Base-by-base conservation (phyloP, 2,329 filamentous ascomycete genomes). In the Sphaerulina musiva region DNA sequence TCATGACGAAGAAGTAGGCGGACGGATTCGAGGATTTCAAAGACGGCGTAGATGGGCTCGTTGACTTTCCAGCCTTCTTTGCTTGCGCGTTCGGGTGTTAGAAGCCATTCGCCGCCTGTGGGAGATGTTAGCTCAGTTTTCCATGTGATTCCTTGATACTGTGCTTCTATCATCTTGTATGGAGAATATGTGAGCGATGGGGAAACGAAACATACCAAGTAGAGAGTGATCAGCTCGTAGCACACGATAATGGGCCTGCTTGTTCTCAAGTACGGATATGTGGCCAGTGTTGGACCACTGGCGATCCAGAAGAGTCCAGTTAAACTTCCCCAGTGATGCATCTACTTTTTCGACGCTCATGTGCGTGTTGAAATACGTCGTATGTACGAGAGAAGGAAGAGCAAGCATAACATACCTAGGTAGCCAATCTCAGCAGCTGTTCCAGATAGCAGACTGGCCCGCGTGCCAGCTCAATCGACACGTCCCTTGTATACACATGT, bases 41-140 rank as follows among this genome's bases (percentile, higher is more conserved):
- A 98, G n/a, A 97, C 86, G 8, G 89, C 86, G 68, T 97, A 98
- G 53, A 98, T 89, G 0, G 92, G 89, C 71, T 98, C 93, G 9
- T 82, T 81, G 14, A 89, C 74, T 43, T 79, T 70, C 62, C 77
- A 73, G 44, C 72, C 74, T 56, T 72, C 67, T 39, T 63, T 59
- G 23, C 50, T 53, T 26, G 63, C 62, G 31, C 74, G 58, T 45
- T 68, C 56, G 1, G 70, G 68, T 1, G 78, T 80, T 68, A 84
- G 70, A 10, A 85, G 79, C 92, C 92, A 98, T 71, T 96, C 87
- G 36, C 93, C 93, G 40, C 93, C 93, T 17, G 40, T 31, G 23
- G 39, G 41, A 17, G 14, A 17, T 8, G 20, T 12, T 40, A 14
- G 11, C 14, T 39, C 14, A 9, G 3, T 14, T 4, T 4, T 14